Evolutionary conservation across 495 filamentous ascomycete species (phyloP).

Genomic region (Symbiotaphrina buchneri): DNA sequence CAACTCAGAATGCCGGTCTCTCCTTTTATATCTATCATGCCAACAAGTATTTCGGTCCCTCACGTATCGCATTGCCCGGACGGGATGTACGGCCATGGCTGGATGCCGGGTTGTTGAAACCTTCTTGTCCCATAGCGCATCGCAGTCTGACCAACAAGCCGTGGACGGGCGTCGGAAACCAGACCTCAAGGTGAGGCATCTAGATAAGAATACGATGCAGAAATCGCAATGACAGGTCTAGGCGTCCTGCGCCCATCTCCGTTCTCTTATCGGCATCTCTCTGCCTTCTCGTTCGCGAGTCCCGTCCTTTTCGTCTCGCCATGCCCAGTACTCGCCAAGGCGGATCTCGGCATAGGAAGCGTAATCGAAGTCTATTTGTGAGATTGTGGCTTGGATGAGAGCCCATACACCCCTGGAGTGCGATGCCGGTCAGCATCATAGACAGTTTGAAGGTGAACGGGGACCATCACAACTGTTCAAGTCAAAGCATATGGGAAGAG

Average conservation of each 20-base stretch:
- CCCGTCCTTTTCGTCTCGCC: conserved; percentile 52
- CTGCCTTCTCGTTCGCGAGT: conserved; percentile 27
- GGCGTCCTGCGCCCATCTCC: conserved; percentile 51
- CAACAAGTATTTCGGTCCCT: too few species aligned
- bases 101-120: too few species aligned
- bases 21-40: too few species aligned
- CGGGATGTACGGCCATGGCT: too few species aligned
- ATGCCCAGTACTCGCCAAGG: conserved; percentile 89
- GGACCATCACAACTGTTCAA: background rate
- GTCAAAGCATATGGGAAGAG: background rate
- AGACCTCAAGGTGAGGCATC: too few species aligned
- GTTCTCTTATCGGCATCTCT: conserved; percentile 54
- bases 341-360: conserved; percentile 72
- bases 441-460: background rate
- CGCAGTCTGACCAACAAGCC: too few species aligned
- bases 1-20: too few species aligned
- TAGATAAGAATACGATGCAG: background rate
- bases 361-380: conserved; percentile 94
- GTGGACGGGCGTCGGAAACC: too few species aligned
- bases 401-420: conserved; percentile 77
- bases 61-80: too few species aligned
- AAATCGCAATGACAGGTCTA: background rate
- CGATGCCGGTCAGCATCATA: conserved; percentile 2
- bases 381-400: conserved; percentile 86
- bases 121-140: too few species aligned